Conservation (phyloP, 2,329 filamentous ascomycete genomes). For the Chaetomiaceae sp. region DNA sequence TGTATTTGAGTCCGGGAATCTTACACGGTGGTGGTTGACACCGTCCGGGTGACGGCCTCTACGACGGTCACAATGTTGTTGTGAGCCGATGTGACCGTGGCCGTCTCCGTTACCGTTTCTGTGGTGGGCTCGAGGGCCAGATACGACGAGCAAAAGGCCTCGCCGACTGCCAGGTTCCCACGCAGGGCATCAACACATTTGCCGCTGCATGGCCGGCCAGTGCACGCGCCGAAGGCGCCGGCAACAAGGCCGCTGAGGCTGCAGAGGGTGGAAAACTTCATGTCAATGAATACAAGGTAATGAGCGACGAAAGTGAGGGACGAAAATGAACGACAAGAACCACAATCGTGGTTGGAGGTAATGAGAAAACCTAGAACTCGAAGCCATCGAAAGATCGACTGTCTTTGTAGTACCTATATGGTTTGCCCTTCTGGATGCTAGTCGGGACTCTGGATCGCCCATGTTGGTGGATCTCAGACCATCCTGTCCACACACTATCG, state of each 20-base stretch:
- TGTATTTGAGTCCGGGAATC: too few species aligned
- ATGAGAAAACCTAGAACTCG: too few species aligned
- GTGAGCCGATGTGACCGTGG: conserved; percentile 9
- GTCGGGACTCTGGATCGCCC: too few species aligned
- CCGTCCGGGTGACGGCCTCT: conserved; percentile 1
- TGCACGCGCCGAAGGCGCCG: conserved; percentile 46
- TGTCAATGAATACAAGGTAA: background rate
- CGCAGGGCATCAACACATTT: conserved; percentile 16
- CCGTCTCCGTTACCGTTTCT: conserved; percentile 16
- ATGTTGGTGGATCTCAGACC: too few species aligned
- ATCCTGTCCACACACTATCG: too few species aligned
- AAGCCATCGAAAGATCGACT: too few species aligned
- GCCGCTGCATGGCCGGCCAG: conserved; percentile 25
- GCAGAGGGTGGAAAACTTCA: conserved; percentile 13
- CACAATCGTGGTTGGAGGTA: too few species aligned
- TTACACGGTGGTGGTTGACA: conserved; percentile 10
- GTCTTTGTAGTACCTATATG: too few species aligned
- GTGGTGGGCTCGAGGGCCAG: conserved; percentile 17
- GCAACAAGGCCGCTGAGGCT: conserved; percentile 29
- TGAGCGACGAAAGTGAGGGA: background rate
- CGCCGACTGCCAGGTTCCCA: conserved; percentile 2
- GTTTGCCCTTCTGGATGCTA: too few species aligned
- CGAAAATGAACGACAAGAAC: background rate
- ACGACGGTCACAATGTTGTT: conserved; percentile 15
- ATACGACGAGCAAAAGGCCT: conserved; percentile 21